Conservation (phyloP, 31 red algal species). For the Asparagopsis taxiformis region DNA sequence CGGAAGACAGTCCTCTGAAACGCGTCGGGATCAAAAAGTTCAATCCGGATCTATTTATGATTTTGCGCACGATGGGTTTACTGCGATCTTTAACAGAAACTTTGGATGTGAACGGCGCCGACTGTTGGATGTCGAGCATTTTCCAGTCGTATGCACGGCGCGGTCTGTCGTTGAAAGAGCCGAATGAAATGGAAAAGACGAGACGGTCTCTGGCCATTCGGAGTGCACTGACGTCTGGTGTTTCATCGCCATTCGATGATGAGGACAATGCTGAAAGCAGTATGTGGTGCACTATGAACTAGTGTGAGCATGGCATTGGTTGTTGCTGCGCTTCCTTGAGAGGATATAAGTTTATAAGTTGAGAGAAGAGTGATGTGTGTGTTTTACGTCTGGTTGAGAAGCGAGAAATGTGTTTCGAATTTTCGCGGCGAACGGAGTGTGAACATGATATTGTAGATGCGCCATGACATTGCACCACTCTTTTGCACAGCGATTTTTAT, state of each 20-base stretch:
- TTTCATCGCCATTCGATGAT: constrained; percentile 32
- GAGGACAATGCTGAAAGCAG: constrained; percentile 4
- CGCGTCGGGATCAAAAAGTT: constrained; percentile 55
- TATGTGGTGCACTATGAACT: constrained; percentile 9
- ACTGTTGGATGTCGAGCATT: constrained; percentile 56
- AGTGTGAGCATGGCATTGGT: not conserved
- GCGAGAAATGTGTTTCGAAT: no score
- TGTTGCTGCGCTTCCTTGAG: not conserved
- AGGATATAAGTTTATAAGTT: no score
- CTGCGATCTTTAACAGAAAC: constrained; percentile 63
- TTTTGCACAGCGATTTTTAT: no score
- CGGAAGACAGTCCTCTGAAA: constrained; percentile 56
- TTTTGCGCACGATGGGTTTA: constrained; percentile 67
- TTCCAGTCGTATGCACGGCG: constrained; percentile 59
- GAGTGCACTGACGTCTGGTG: constrained; percentile 19
- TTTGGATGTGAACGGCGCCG: constrained; percentile 36
- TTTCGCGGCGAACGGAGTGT: no score
- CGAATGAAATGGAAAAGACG: constrained; percentile 6
- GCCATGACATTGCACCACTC: no score
- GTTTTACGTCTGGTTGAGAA: no score
- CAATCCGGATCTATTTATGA: constrained; percentile 79
- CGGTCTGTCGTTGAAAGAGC: constrained; percentile 7
- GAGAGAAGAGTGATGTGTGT: no score
- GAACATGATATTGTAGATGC: no score
- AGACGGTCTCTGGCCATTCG: constrained; percentile 17